Conservation (phyloP, 352 stramenopile species). For the Phytopythium montanum region DNA sequence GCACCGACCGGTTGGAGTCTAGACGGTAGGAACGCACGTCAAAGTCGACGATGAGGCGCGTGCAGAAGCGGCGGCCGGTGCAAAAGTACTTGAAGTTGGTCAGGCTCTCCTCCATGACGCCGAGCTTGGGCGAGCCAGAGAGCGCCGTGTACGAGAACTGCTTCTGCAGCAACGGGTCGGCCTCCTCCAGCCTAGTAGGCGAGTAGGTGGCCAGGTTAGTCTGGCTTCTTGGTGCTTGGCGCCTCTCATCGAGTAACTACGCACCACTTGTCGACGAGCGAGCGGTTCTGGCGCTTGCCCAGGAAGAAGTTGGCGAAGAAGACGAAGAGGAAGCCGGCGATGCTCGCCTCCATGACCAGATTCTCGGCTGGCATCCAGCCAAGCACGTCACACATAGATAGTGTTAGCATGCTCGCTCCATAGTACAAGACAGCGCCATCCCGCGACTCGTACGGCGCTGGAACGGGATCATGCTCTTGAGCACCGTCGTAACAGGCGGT, state of each 20-base stretch:
- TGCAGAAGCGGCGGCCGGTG: slow-evolving; percentile 74
- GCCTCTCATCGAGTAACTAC: neutral
- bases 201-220: neutral
- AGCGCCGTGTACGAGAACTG: slow-evolving; percentile 76
- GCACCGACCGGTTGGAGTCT: too few species aligned
- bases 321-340: slow-evolving; percentile 39
- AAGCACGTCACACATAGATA: neutral
- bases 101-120: slow-evolving; percentile 65
- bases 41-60: slow-evolving; percentile 62
- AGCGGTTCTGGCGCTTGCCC: slow-evolving; percentile 63
- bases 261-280: slow-evolving; percentile 64
- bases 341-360: slow-evolving; percentile 44
- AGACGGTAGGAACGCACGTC: too few species aligned
- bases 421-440: too few species aligned
- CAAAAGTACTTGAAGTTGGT: slow-evolving; percentile 87
- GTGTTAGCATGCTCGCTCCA: neutral
- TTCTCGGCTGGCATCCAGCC: slow-evolving; percentile 30
- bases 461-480: slow-evolving; percentile 32
- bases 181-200: slow-evolving; percentile 46
- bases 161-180: slow-evolving; percentile 55
- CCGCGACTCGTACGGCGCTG: slow-evolving; percentile 20
- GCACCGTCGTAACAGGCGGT: slow-evolving; percentile 18
- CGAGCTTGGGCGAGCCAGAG: slow-evolving; percentile 50
- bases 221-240: neutral
- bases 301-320: slow-evolving; percentile 62